These are phyloP conservation scores for Alloteropsis semialata DNA, from an alignment of 176 grass and related monocot species.

Conservation along the genomic window DNA sequence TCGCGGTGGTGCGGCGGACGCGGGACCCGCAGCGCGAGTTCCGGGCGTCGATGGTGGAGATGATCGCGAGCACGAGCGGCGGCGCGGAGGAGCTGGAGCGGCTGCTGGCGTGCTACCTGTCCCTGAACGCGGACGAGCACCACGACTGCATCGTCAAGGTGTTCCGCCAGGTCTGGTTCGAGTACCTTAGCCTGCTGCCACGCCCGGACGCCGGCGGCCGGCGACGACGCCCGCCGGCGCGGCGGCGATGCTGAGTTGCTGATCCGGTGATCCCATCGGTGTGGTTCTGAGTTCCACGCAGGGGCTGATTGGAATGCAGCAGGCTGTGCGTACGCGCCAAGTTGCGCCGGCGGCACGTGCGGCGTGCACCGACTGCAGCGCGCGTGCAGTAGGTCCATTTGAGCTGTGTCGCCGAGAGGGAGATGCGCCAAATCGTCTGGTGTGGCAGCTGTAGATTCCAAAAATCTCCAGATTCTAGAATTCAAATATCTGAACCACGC, in stretches of 20 bases:
- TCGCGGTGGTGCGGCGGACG: slow-evolving; percentile 76
- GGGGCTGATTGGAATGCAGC: neutral
- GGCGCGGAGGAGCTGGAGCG: slow-evolving; percentile 73
- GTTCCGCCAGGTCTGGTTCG: slow-evolving; percentile 75
- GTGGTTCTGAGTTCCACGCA: neutral
- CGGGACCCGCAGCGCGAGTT: slow-evolving; percentile 74
- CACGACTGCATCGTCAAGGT: slow-evolving; percentile 84
- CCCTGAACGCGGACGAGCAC: slow-evolving; percentile 84
- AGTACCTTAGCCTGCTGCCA: slow-evolving; percentile 37
- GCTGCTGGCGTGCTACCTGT: slow-evolving; percentile 79
- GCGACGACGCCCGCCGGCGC: neutral
- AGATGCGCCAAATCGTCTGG: neutral
- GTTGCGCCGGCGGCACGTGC: slow-evolving; percentile 13
- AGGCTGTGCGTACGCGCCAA: neutral
- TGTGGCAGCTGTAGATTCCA: slow-evolving; percentile 23
- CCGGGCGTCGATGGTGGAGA: slow-evolving; percentile 81
- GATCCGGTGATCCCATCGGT: neutral
- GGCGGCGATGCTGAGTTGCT: slow-evolving; percentile 9
- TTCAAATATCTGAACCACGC: slow-evolving; percentile 3
- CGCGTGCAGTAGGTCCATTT: neutral
- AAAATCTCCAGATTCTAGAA: slow-evolving; percentile 26
- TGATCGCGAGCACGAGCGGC: slow-evolving; percentile 48
- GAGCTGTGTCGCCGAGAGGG: neutral
- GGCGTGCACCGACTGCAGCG: neutral
- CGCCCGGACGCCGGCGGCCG: neutral